These are phyloP conservation scores for Trametes gibbosa DNA, from an alignment of 768 basidiomycete species.

Conservation along the genomic window DNA sequence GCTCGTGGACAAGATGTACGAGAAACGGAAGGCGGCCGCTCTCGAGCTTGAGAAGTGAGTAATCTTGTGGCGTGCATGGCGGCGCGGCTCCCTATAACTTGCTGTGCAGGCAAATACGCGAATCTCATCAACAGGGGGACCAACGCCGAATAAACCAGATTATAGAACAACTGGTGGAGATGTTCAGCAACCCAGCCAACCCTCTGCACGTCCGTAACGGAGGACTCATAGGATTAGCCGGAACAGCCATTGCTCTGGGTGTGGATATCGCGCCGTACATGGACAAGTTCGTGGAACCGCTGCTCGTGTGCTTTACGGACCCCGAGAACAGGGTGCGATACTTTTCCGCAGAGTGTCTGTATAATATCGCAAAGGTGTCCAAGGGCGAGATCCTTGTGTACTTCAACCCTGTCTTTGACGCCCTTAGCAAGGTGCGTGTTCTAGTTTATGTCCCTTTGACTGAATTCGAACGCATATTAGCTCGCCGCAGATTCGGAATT, in stretches of 20 bases:
- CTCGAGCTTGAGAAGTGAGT: slow-evolving; percentile 91
- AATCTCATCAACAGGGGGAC: slow-evolving; percentile 81
- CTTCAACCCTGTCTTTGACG: slow-evolving; percentile 98
- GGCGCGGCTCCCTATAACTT: background rate
- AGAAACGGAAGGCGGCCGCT: slow-evolving; percentile 94
- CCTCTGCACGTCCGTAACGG: slow-evolving; percentile 90
- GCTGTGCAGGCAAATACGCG: slow-evolving; percentile 68
- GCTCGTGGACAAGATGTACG: slow-evolving; percentile 91
- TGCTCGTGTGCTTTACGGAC: slow-evolving; percentile 91
- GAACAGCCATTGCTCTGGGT: slow-evolving; percentile 94
- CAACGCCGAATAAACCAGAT: slow-evolving; percentile 79
- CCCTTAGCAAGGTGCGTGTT: slow-evolving; percentile 82
- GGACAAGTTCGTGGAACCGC: slow-evolving; percentile 85
- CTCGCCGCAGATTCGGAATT: slow-evolving; percentile 93
- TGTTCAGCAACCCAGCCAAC: slow-evolving; percentile 83
- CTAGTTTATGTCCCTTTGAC: slow-evolving; percentile 11
- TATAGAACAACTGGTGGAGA: slow-evolving; percentile 91
- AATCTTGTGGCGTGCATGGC: background rate
- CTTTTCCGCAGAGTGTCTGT: slow-evolving; percentile 96
- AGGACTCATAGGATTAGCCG: slow-evolving; percentile 93
- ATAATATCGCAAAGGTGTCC: slow-evolving; percentile 97
- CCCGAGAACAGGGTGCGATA: slow-evolving; percentile 93
- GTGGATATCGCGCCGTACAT: slow-evolving; percentile 93
- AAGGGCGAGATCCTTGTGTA: slow-evolving; percentile 96
- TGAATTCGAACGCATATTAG: slow-evolving; percentile 39